Conservation (phyloP, 495 filamentous ascomycete genomes). For the Lichenothelia convexa region DNA sequence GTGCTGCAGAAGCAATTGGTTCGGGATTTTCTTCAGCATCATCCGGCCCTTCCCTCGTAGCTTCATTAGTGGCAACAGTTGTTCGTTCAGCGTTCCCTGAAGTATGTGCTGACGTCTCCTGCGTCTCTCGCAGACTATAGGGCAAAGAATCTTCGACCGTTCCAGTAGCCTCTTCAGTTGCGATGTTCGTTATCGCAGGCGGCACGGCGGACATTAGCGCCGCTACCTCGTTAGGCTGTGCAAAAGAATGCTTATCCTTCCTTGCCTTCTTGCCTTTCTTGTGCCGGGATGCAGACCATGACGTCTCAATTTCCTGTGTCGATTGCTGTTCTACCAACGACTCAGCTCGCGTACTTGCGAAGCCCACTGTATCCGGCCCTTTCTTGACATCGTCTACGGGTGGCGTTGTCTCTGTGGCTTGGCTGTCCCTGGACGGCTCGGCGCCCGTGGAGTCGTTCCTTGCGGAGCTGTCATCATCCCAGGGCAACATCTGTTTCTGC, state of each 20-base stretch:
- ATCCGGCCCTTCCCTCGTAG: too few species aligned
- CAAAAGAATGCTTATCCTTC: background rate
- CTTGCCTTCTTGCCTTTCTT: slow-evolving; percentile 9
- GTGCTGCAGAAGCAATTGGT: too few species aligned
- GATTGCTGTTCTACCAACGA: background rate
- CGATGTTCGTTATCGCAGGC: too few species aligned
- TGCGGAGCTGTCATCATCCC: too few species aligned
- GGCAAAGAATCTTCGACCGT: background rate
- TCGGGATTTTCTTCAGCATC: too few species aligned
- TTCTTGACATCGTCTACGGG: background rate
- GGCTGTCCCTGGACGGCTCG: background rate
- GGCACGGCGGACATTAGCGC: too few species aligned
- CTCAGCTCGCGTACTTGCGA: background rate
- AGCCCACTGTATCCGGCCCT: background rate
- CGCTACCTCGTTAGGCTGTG: too few species aligned
- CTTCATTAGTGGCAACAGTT: too few species aligned
- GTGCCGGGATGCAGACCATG: slow-evolving; percentile 13
- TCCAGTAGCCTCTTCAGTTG: background rate
- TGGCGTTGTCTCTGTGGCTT: background rate
- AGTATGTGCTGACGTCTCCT: too few species aligned
- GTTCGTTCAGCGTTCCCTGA: too few species aligned
- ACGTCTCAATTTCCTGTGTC: slow-evolving; percentile 5
- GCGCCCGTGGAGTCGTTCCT: too few species aligned
- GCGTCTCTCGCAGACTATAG: too few species aligned
- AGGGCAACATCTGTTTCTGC: background rate